Conservation (phyloP, 495 filamentous ascomycete genomes). For the Tuber magnatum region DNA sequence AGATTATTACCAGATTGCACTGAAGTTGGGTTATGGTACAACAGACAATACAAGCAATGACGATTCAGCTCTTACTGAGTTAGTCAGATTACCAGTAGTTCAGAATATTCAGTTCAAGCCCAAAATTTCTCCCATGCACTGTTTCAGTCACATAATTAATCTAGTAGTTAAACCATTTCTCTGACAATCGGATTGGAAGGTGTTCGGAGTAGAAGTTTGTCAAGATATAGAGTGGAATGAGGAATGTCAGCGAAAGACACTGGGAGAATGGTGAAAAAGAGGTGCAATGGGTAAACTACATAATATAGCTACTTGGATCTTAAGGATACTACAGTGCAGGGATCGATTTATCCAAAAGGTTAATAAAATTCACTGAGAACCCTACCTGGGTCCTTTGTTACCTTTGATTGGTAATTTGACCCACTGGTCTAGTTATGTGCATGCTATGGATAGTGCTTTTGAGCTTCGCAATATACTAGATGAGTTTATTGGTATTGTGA, state of each 20-base stretch:
- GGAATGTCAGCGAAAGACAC: not conserved
- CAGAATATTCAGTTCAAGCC: not conserved
- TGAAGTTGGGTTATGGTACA: not conserved
- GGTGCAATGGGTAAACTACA: not conserved
- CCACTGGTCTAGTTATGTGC: not conserved
- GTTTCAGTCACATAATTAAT: slow-evolving; percentile 7
- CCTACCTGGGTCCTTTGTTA: not conserved
- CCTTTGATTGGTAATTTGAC: not conserved
- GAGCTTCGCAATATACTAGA: not conserved
- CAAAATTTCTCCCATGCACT: not conserved
- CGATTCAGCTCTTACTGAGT: not conserved
- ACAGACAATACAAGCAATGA: slow-evolving; percentile 4
- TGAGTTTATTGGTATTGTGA: not conserved
- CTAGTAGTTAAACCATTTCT: not conserved
- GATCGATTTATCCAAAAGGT: not conserved
- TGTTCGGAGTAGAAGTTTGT: not conserved
- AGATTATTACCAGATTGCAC: not conserved
- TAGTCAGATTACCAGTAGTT: not conserved
- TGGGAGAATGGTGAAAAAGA: not conserved
- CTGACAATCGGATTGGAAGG: not conserved
- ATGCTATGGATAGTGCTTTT: not conserved
- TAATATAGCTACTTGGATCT: not conserved
- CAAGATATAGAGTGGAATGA: not conserved
- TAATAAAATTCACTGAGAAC: not conserved
- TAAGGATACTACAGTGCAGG: not conserved